phyloP scores from a whole-genome alignment of 2,329 filamentous ascomycete genomes.

The Botrytis fragariae region DNA sequence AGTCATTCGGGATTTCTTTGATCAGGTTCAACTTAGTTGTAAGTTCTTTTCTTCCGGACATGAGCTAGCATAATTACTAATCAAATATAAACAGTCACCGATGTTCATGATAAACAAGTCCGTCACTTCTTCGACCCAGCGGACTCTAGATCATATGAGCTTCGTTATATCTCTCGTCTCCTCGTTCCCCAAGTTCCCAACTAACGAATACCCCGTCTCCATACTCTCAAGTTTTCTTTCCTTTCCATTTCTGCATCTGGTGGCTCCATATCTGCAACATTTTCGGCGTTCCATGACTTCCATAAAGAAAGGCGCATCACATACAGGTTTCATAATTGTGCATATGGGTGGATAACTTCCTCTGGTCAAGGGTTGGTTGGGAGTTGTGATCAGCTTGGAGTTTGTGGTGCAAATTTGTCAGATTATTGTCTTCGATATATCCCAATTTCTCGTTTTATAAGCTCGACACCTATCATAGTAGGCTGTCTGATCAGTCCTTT shows the following conservation, averaged over 20 bases:
- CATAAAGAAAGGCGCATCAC: background rate
- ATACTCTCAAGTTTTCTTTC: background rate
- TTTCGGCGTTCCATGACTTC: slow-evolving; percentile 10
- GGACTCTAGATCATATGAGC: slow-evolving; percentile 50
- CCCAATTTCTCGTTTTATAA: background rate
- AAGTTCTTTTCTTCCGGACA: slow-evolving; percentile 38
- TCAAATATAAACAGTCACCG: slow-evolving; percentile 25
- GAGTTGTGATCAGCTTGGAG: slow-evolving; percentile 2
- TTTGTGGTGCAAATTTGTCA: slow-evolving; percentile 8
- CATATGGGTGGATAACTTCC: slow-evolving; percentile 3
- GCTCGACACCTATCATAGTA: background rate
- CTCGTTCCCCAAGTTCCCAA: slow-evolving; percentile 38
- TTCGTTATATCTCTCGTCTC: slow-evolving; percentile 50
- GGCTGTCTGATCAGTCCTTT: background rate
- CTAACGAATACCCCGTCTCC: background rate
- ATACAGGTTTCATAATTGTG: slow-evolving; percentile 8
- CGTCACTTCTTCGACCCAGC: slow-evolving; percentile 34
- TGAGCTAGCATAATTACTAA: slow-evolving; percentile 19
- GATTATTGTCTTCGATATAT: background rate
- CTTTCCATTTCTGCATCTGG: slow-evolving; percentile 11
- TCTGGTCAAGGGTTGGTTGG: background rate
- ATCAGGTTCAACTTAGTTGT: slow-evolving; percentile 57
- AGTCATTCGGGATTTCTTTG: slow-evolving; percentile 51
- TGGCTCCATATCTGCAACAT: slow-evolving; percentile 4
- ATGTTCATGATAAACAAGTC: slow-evolving; percentile 37